Conservation (phyloP, 306 rosid species). For the Quercus agrifolia region DNA sequence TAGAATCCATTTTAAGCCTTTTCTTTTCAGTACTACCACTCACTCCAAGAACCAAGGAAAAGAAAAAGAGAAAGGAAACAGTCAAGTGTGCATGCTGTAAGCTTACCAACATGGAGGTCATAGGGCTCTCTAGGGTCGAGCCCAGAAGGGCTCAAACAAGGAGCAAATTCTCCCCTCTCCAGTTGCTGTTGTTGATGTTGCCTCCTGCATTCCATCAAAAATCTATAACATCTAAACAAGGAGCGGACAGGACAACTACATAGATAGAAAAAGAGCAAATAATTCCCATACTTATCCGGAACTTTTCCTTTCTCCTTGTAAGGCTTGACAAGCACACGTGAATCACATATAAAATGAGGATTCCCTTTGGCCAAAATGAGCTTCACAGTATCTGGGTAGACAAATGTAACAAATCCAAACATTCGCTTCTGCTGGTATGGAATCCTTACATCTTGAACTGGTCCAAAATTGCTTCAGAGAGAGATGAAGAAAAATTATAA, state of each 20-base stretch:
- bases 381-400: slow-evolving; percentile 90
- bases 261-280: background rate
- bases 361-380: slow-evolving; percentile 86
- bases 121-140: slow-evolving; percentile 41
- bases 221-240: background rate
- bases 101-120: slow-evolving; percentile 41
- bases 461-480: slow-evolving; percentile 81
- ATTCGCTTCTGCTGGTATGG: slow-evolving; percentile 97
- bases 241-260: background rate
- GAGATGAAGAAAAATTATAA: slow-evolving; percentile 19
- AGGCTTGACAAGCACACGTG: slow-evolving; percentile 97
- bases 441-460: slow-evolving; percentile 97
- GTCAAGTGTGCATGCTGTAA: background rate
- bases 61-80: background rate
- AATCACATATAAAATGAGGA: slow-evolving; percentile 96
- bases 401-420: slow-evolving; percentile 97
- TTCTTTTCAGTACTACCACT: background rate
- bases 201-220: slow-evolving; percentile 40
- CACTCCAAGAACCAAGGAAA: background rate
- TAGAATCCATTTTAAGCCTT: background rate
- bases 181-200: slow-evolving; percentile 47
- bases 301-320: slow-evolving; percentile 98
- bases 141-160: slow-evolving; percentile 49
- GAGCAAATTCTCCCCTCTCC: slow-evolving; percentile 52
- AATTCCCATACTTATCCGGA: slow-evolving; percentile 62